These are phyloP conservation scores for Vitis vinifera DNA, from an alignment of 164 flowering plant genomes.

Conservation along the genomic window DNA sequence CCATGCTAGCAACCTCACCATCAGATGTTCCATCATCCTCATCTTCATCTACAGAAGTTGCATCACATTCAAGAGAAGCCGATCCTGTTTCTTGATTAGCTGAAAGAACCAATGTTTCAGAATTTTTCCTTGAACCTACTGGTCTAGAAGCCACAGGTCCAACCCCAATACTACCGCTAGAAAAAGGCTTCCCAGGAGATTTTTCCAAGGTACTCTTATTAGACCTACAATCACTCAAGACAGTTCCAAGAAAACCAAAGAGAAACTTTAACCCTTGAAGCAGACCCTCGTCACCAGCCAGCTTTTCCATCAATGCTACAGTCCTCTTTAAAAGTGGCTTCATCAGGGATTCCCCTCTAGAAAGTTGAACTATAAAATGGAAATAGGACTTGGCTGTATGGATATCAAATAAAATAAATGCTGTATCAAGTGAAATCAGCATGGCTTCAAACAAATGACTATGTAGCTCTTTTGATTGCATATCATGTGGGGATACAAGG, in stretches of 20 bases:
- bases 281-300: conserved; percentile 58
- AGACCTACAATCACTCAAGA: conserved; percentile 67
- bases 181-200: conserved; percentile 42
- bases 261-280: conserved; percentile 84
- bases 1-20: conserved; percentile 89
- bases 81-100: conserved; percentile 67
- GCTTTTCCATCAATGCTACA: conserved; percentile 63
- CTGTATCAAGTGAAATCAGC: conserved; percentile 67
- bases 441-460: conserved; percentile 66
- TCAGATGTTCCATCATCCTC: conserved; percentile 99
- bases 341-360: conserved; percentile 56
- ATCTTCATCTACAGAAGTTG: conserved; percentile 91
- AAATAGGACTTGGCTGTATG: conserved; percentile 70
- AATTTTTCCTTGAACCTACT: conserved; percentile 55
- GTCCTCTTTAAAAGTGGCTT: conserved; percentile 60
- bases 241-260: conserved; percentile 62
- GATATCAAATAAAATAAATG: conserved; percentile 70
- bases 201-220: conserved; percentile 41
- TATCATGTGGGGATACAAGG: conserved; percentile 51
- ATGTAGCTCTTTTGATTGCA: conserved; percentile 43
- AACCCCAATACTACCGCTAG: conserved; percentile 41
- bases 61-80: conserved; percentile 82
- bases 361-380: conserved; percentile 72
- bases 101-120: conserved; percentile 63
- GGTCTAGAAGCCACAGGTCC: conserved; percentile 50